Percentiles rank a stretch among this genome's conserved stretches.
phyloP scores from a whole-genome alignment of 495 filamentous ascomycete genomes.

The Neurospora intermedia region DNA sequence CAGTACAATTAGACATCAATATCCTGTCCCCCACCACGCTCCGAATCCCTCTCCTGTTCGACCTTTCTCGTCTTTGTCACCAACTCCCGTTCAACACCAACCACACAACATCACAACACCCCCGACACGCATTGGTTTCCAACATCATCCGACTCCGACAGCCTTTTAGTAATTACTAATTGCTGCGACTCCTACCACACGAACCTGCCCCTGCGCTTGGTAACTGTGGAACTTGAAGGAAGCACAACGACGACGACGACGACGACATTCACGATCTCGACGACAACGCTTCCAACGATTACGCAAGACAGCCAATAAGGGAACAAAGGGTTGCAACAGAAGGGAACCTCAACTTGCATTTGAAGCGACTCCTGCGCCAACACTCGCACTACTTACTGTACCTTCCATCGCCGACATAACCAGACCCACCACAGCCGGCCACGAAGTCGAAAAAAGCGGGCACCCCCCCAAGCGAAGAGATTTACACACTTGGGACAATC shows the following conservation, averaged over 20 bases:
- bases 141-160: neutral
- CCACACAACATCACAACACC: neutral
- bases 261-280: neutral
- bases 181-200: neutral
- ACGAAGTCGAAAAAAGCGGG: conserved; percentile 1
- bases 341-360: neutral
- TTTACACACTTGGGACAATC: neutral
- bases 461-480: neutral
- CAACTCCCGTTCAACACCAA: conserved; percentile 5
- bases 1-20: conserved; percentile 24
- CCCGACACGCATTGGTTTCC: neutral
- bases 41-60: conserved; percentile 9
- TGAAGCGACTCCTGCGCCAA: neutral
- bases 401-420: neutral
- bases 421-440: neutral
- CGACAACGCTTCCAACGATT: neutral
- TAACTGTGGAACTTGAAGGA: neutral
- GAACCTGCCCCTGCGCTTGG: neutral
- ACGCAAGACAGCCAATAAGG: neutral
- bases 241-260: neutral
- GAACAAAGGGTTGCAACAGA: neutral
- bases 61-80: conserved; percentile 8
- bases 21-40: conserved; percentile 24
- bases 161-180: neutral
- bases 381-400: neutral